Conservation (phyloP, 1,139 yeast species). For the Hyphopichia burtonii region DNA sequence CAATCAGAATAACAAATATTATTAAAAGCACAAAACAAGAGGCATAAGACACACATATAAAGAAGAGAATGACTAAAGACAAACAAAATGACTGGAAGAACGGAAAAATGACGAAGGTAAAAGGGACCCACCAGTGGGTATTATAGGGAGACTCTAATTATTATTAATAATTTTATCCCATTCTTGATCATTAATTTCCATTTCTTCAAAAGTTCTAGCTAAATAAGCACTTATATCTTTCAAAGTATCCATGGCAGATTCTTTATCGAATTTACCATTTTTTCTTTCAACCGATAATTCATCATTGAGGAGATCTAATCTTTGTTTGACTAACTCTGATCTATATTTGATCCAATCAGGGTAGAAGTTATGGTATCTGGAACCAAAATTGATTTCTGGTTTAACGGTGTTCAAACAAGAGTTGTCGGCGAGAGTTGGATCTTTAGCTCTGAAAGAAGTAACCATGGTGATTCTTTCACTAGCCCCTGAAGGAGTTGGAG, state of each 20-base stretch:
- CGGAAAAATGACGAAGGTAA: background rate
- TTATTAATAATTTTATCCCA: slow-evolving; percentile 1
- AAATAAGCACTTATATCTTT: slow-evolving; percentile 40
- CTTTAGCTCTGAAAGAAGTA: slow-evolving; percentile 36
- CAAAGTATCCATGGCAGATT: slow-evolving; percentile 31
- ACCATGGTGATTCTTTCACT: slow-evolving; percentile 56
- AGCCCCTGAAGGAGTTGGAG: slow-evolving; percentile 53
- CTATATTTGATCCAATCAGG: slow-evolving; percentile 43
- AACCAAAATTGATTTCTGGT: slow-evolving; percentile 38
- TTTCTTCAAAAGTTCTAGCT: slow-evolving; percentile 43
- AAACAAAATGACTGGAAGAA: background rate
- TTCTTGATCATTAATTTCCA: slow-evolving; percentile 39
- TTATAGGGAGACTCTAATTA: background rate
- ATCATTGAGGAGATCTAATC: slow-evolving; percentile 30
- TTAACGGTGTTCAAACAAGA: slow-evolving; percentile 36
- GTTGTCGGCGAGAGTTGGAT: slow-evolving; percentile 23
- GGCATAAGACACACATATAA: background rate
- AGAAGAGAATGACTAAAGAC: background rate
- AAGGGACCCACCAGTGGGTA: background rate
- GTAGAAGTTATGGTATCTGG: slow-evolving; percentile 33
- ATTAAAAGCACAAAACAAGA: too few species aligned
- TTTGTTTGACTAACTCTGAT: slow-evolving; percentile 33
- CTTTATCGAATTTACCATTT: slow-evolving; percentile 37
- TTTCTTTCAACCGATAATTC: slow-evolving; percentile 15
- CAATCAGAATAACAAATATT: too few species aligned